phyloP scores from a whole-genome alignment of 768 basidiomycete genomes.

The Xerocomus spinulosus region DNA sequence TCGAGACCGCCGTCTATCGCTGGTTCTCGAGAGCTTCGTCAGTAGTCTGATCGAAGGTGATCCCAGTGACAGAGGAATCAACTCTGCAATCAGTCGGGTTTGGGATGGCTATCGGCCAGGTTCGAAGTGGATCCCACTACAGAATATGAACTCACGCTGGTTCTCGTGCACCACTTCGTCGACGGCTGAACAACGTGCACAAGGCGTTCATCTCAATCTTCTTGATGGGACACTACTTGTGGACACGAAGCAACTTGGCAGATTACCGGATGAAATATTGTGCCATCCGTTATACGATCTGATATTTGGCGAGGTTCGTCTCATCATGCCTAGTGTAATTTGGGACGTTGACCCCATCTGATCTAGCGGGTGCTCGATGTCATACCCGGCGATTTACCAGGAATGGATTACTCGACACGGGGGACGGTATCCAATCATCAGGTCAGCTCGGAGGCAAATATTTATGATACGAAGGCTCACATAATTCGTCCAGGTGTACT shows the following conservation, averaged over 20 bases:
- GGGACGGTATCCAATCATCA: conserved; percentile 16
- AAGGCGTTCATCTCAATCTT: conserved; percentile 13
- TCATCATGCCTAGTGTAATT: not conserved
- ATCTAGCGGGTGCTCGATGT: conserved; percentile 12
- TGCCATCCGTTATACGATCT: conserved; percentile 9
- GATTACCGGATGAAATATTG: conserved; percentile 12
- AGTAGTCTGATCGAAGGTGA: not conserved
- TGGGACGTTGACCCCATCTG: not conserved
- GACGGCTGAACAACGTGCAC: not conserved
- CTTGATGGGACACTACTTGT: conserved; percentile 24
- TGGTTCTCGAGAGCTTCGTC: conserved; percentile 16
- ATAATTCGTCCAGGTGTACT: conserved; percentile 6
- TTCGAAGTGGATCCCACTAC: conserved; percentile 9
- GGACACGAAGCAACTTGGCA: conserved; percentile 19
- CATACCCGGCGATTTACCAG: conserved; percentile 17
- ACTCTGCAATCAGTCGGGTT: conserved; percentile 13
- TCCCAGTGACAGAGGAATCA: conserved; percentile 5
- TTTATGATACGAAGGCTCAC: not conserved
- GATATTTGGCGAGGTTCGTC: conserved; percentile 21
- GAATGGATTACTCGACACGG: conserved; percentile 22
- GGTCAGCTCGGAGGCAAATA: conserved; percentile 2
- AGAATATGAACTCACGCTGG: conserved; percentile 13
- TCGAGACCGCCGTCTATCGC: conserved; percentile 26
- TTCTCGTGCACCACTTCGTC: conserved; percentile 11
- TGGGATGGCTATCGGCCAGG: conserved; percentile 26